Evolutionary conservation across 805 yeast genomes (phyloP).

Genomic region (Kodamaea neixiangensis): DNA sequence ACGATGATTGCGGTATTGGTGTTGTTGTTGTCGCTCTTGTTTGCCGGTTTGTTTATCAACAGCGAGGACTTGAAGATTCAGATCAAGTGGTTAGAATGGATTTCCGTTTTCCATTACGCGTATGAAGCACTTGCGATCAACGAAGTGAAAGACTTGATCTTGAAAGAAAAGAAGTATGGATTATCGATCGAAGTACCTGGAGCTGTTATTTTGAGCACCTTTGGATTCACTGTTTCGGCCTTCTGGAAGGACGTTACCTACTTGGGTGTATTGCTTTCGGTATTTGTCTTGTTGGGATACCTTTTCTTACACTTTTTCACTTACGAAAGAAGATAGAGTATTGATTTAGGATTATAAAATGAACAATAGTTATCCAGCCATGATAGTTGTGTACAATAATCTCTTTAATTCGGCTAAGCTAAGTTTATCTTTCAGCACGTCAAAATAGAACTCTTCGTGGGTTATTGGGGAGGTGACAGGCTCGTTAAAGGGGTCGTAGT

Average conservation of each 20-base stretch:
- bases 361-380: slow-evolving; percentile 2
- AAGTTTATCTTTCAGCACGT: slow-evolving; percentile 16
- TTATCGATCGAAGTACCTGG: slow-evolving; percentile 96
- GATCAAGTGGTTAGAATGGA: slow-evolving; percentile 74
- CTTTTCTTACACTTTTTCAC: slow-evolving; percentile 70
- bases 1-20: slow-evolving; percentile 85
- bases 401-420: slow-evolving; percentile 11
- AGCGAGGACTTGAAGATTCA: slow-evolving; percentile 58
- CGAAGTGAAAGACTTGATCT: slow-evolving; percentile 83
- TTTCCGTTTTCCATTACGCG: slow-evolving; percentile 93
- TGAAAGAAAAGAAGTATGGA: slow-evolving; percentile 89
- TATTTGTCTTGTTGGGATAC: slow-evolving; percentile 71
- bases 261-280: slow-evolving; percentile 55
- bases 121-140: slow-evolving; percentile 91
- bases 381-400: slow-evolving; percentile 11
- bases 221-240: slow-evolving; percentile 87
- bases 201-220: slow-evolving; percentile 92
- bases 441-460: slow-evolving; percentile 30
- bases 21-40: slow-evolving; percentile 78
- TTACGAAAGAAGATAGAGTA: slow-evolving; percentile 58
- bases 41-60: slow-evolving; percentile 92
- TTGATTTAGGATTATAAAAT: background rate
- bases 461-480: slow-evolving; percentile 27
- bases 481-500: slow-evolving; percentile 39
- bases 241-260: slow-evolving; percentile 64